Evolutionary conservation across 306 rosid species (phyloP).

Genomic region (Gillenia trifoliata): DNA sequence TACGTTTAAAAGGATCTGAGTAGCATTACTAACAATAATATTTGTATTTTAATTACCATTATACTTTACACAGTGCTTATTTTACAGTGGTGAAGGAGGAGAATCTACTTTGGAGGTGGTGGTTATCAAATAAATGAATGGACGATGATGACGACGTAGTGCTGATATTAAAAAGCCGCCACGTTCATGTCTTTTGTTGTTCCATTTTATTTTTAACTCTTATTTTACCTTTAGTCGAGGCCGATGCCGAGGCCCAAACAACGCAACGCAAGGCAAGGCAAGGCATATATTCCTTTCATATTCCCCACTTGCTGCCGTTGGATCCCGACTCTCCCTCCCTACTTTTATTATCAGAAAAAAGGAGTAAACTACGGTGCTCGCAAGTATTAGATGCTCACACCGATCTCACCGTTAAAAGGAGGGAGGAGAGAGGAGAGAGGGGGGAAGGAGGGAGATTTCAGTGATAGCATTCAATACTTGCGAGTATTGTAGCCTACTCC

Average conservation of each 20-base stretch:
- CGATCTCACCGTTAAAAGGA: no score
- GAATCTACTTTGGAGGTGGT: conserved; percentile 1
- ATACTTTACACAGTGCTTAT: no score
- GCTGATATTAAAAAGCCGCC: not conserved
- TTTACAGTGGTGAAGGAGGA: not conserved
- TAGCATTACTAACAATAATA: no score
- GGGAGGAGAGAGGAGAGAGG: no score
- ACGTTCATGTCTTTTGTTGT: conserved; percentile 16
- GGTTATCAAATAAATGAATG: not conserved
- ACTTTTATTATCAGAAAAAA: no score
- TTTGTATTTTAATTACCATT: no score
- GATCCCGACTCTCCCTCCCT: conserved; percentile 7
- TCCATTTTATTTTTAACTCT: not conserved
- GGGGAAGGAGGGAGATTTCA: no score
- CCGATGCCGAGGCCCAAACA: conserved; percentile 16
- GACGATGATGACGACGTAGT: conserved; percentile 20
- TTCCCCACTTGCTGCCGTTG: conserved; percentile 18
- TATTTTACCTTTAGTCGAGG: not conserved
- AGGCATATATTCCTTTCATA: conserved; percentile 41
- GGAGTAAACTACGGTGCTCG: no score
- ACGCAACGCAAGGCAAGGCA: conserved; percentile 9
- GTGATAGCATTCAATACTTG: no score
- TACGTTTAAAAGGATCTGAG: no score
- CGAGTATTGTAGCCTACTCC: no score
- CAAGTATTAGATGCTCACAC: no score